Evolutionary conservation across 176 grass and related monocot genomes (phyloP).

Genomic region (Oryza brachyantha): DNA sequence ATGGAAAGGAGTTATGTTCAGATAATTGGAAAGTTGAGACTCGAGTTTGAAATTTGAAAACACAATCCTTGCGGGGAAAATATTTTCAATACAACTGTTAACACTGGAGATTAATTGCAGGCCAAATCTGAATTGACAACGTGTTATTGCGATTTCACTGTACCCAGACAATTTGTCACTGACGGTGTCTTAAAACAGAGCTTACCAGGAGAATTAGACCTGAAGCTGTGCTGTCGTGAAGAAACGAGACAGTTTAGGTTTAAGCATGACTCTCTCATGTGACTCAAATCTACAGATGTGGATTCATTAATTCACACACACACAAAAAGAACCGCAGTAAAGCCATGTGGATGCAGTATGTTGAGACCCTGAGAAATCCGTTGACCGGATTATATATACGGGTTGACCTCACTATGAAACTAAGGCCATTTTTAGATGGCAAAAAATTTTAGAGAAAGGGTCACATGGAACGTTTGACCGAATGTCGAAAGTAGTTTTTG

Average conservation of each 20-base stretch:
- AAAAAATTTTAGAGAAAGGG: too few relatives aligned
- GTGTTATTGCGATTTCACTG: not conserved
- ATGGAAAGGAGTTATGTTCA: not conserved
- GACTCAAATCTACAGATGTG: conserved; percentile 4
- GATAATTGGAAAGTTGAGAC: not conserved
- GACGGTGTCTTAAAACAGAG: not conserved
- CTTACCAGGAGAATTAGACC: not conserved
- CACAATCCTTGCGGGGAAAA: not conserved
- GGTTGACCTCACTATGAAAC: too few relatives aligned
- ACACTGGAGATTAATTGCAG: not conserved
- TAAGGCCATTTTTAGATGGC: too few relatives aligned
- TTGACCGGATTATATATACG: not conserved
- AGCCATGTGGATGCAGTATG: conserved; percentile 18
- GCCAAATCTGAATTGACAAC: not conserved
- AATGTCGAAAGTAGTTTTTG: too few relatives aligned
- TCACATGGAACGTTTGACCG: too few relatives aligned
- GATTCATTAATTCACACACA: too few relatives aligned
- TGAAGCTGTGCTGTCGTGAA: not conserved
- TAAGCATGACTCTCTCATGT: conserved; percentile 15
- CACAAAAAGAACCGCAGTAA: not conserved
- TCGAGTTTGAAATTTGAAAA: not conserved
- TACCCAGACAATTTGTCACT: not conserved
- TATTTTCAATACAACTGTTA: not conserved
- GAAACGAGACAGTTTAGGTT: not conserved
- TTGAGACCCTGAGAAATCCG: not conserved